Percentiles rank a stretch among this genome's conserved stretches.
These are phyloP conservation scores for Saturnispora saitoi DNA, from an alignment of 805 yeast species.

Conservation along the genomic window DNA sequence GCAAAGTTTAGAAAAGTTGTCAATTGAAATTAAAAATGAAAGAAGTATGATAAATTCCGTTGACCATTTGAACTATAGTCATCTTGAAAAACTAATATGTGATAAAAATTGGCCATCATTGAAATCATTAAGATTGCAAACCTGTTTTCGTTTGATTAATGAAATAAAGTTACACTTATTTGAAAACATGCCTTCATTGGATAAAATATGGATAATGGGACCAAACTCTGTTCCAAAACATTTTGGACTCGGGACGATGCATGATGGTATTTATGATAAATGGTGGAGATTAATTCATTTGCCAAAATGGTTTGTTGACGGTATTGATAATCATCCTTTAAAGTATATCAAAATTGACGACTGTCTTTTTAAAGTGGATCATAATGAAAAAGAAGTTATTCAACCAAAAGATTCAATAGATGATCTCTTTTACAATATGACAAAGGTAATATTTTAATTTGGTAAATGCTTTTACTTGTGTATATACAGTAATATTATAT, in stretches of 20 bases:
- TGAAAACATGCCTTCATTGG: constrained; percentile 22
- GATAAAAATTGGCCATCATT: constrained; percentile 17
- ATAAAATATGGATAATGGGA: constrained; percentile 39
- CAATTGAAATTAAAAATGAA: constrained; percentile 21
- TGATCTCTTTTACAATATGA: constrained; percentile 35
- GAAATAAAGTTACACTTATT: constrained; percentile 25
- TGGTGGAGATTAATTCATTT: constrained; percentile 51
- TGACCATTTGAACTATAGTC: constrained; percentile 14
- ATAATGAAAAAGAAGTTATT: constrained; percentile 15
- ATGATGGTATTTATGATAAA: constrained; percentile 47
- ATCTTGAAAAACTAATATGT: constrained; percentile 14
- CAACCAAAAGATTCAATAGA: constrained; percentile 39
- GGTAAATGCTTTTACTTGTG: not conserved
- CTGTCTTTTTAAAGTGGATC: constrained; percentile 36
- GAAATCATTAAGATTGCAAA: constrained; percentile 33
- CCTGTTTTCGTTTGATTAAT: constrained; percentile 26
- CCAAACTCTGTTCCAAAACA: constrained; percentile 45
- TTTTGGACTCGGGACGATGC: constrained; percentile 45
- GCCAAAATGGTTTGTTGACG: constrained; percentile 32
- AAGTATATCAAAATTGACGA: constrained; percentile 40
- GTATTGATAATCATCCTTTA: constrained; percentile 16
- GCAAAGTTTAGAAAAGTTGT: constrained; percentile 17
- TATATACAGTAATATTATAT: not conserved
- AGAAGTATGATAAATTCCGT: constrained; percentile 14
- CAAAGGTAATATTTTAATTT: constrained; percentile 13